phyloP scores from a whole-genome alignment of 495 filamentous ascomycete species.

The Penicillium cinerascens region DNA sequence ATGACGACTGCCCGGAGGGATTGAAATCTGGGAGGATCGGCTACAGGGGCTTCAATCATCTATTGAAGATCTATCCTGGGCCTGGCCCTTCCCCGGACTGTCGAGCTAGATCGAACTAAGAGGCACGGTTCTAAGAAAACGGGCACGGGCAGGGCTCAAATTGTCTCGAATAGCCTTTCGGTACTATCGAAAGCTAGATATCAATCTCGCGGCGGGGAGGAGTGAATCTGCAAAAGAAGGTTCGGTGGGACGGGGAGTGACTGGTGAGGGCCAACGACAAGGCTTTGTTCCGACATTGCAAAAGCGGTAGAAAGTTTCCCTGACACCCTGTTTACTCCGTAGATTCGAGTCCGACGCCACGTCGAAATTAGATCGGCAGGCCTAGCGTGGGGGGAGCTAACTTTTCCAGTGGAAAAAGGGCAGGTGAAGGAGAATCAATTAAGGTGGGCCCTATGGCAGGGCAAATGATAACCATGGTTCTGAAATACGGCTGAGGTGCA shows the following conservation, averaged over 20 bases:
- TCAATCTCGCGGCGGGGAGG: not conserved
- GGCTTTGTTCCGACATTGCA: not conserved
- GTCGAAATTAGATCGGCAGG: slow-evolving; percentile 4
- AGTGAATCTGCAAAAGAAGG: not conserved
- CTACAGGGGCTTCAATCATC: not conserved
- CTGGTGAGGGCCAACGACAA: not conserved
- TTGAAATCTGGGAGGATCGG: not conserved
- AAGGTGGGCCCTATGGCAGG: not conserved
- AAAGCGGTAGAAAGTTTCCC: not conserved
- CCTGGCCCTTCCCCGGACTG: no score
- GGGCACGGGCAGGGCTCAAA: not conserved
- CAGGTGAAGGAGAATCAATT: slow-evolving; percentile 6
- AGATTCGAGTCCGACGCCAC: not conserved
- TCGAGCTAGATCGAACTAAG: not conserved
- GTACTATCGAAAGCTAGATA: not conserved
- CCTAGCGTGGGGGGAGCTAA: not conserved
- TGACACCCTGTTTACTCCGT: not conserved
- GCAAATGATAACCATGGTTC: slow-evolving; percentile 1
- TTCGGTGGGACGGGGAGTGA: not conserved
- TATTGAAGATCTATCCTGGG: no score
- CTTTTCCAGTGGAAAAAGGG: not conserved
- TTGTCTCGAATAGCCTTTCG: not conserved
- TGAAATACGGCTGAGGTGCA: not conserved
- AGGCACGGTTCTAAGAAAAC: not conserved
- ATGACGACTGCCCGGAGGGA: not conserved